Percentiles rank a stretch among this genome's conserved stretches.
phyloP scores from a whole-genome alignment of 1,284 basidiomycete species.

The Ustilago tritici region DNA sequence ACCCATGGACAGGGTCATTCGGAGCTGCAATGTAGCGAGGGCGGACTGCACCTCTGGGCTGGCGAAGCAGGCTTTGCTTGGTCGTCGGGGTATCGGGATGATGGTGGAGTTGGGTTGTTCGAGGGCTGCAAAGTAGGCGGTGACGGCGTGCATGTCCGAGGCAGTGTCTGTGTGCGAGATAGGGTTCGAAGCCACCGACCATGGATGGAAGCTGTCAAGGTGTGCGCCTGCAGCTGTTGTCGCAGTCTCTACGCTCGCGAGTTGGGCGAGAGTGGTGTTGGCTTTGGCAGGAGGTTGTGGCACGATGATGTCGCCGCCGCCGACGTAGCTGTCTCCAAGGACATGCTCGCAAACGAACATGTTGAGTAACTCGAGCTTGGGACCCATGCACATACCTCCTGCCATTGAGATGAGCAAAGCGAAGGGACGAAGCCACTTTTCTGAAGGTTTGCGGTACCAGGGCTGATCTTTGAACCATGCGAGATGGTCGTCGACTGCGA shows the following conservation, averaged over 20 bases:
- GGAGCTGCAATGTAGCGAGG: conserved; percentile 55
- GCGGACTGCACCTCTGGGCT: conserved; percentile 53
- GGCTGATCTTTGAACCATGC: conserved; percentile 54
- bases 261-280: not conserved
- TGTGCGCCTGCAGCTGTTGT: not conserved
- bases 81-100: conserved; percentile 32
- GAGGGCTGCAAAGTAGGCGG: conserved; percentile 24
- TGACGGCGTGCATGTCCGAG: conserved; percentile 15
- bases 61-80: conserved; percentile 48
- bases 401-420: conserved; percentile 58
- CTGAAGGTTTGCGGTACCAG: conserved; percentile 59
- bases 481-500: conserved; percentile 48
- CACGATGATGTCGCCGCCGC: conserved; percentile 27
- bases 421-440: conserved; percentile 60
- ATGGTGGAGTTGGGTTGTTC: conserved; percentile 36
- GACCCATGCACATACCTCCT: conserved; percentile 61
- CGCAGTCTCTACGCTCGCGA: not conserved
- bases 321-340: conserved; percentile 37
- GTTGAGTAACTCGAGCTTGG: conserved; percentile 63
- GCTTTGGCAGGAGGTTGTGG: conserved; percentile 17
- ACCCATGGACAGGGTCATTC: conserved; percentile 82
- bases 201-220: conserved; percentile 28
- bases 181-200: conserved; percentile 3
- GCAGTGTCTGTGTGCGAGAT: not conserved
- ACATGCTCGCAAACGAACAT: conserved; percentile 63